phyloP scores from a whole-genome alignment of 768 basidiomycete species.

The Pulveroboletus sp. region DNA sequence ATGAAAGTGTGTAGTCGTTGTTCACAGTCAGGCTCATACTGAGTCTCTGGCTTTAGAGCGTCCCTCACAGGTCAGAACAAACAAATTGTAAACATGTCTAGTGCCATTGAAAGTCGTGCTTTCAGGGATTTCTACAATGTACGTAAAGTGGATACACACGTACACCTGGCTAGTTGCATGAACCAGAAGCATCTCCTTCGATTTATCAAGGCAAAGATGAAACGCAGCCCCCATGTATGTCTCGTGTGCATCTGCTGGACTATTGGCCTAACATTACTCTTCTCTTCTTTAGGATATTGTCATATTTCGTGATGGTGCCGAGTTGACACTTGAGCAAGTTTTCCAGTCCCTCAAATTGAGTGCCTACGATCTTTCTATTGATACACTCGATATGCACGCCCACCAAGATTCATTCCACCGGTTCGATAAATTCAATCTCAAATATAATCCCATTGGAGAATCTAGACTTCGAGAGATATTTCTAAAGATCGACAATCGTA shows the following conservation, averaged over 20 bases:
- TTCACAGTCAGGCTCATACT: neutral
- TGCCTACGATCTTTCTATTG: slow-evolving; percentile 97
- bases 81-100: neutral
- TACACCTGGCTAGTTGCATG: slow-evolving; percentile 98
- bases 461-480: slow-evolving; percentile 94
- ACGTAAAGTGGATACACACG: slow-evolving; percentile 97
- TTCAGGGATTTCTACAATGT: slow-evolving; percentile 97
- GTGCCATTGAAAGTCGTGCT: slow-evolving; percentile 1
- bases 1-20: slow-evolving; percentile 71
- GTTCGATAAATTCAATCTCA: slow-evolving; percentile 96
- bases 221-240: slow-evolving; percentile 70
- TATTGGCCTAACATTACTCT: neutral
- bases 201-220: slow-evolving; percentile 99
- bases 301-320: slow-evolving; percentile 88
- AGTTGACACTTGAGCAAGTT: slow-evolving; percentile 88
- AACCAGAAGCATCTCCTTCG: slow-evolving; percentile 98
- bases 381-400: slow-evolving; percentile 99
- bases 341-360: slow-evolving; percentile 93
- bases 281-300: slow-evolving; percentile 73
- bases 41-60: slow-evolving; percentile 18
- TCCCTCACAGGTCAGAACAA: slow-evolving; percentile 27
- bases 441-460: slow-evolving; percentile 97
- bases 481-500: slow-evolving; percentile 94
- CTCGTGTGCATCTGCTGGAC: neutral
- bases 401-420: slow-evolving; percentile 98